Evolutionary conservation across 768 basidiomycete species (phyloP).

Genomic region (Trametes cinnabarina): DNA sequence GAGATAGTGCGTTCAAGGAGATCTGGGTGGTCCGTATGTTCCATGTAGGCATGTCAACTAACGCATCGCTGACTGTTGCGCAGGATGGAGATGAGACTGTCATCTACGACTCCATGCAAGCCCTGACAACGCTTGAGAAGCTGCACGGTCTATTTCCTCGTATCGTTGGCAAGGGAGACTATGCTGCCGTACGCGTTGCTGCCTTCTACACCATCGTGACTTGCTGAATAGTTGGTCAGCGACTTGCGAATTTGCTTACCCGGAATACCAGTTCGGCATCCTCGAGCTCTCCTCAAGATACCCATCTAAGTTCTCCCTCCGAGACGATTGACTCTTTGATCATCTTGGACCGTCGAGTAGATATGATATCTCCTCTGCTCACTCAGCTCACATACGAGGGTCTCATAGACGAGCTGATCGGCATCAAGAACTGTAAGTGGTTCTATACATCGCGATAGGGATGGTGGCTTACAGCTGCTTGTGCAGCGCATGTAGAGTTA

Average conservation of each 20-base stretch:
- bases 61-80: neutral
- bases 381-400: constrained; percentile 98
- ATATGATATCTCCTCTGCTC: constrained; percentile 93
- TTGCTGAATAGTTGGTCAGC: constrained; percentile 41
- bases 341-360: constrained; percentile 84
- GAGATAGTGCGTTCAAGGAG: constrained; percentile 82
- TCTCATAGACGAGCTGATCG: constrained; percentile 87
- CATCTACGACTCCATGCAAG: constrained; percentile 86
- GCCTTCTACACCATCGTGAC: neutral
- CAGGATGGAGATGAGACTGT: constrained; percentile 93
- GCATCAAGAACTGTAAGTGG: constrained; percentile 80
- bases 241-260: constrained; percentile 69
- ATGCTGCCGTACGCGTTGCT: constrained; percentile 57
- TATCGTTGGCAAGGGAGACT: constrained; percentile 90
- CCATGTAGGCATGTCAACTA: neutral
- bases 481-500: constrained; percentile 74
- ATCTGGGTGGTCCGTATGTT: constrained; percentile 75
- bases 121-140: constrained; percentile 77
- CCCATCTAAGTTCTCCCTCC: constrained; percentile 42
- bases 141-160: constrained; percentile 89
- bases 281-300: constrained; percentile 36
- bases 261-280: constrained; percentile 48
- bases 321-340: constrained; percentile 82
- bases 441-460: neutral
- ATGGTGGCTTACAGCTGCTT: constrained; percentile 8